Percentiles rank a stretch among this genome's conserved stretches.
Conservation (phyloP, 352 stramenopile species). For the Phytophthora fragariae region DNA sequence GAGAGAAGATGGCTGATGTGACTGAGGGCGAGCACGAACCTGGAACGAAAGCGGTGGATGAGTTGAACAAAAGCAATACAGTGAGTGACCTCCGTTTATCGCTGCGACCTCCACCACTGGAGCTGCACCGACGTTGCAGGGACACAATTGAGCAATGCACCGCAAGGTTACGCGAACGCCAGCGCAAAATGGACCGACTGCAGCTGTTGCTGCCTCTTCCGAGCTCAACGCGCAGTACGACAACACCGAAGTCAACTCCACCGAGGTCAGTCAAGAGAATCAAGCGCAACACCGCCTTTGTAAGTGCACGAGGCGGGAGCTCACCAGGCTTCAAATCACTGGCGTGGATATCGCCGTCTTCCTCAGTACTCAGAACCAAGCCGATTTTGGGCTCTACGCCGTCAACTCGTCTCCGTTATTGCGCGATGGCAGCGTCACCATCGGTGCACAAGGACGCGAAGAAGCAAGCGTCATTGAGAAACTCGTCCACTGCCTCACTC, state of each 20-base stretch:
- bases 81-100: neutral
- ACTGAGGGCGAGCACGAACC: neutral
- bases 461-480: neutral
- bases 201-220: slow-evolving; percentile 12
- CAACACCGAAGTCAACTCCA: slow-evolving; percentile 13
- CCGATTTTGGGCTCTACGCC: neutral
- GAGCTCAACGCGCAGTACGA: neutral
- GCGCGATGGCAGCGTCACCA: neutral
- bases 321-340: neutral
- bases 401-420: neutral
- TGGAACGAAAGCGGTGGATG: neutral
- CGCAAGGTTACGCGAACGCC: slow-evolving; percentile 20
- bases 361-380: neutral
- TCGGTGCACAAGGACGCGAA: neutral
- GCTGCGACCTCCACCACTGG: slow-evolving; percentile 9
- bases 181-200: slow-evolving; percentile 36
- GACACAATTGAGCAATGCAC: slow-evolving; percentile 28
- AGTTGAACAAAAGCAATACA: neutral
- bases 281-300: slow-evolving; percentile 1
- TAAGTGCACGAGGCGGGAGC: neutral
- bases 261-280: slow-evolving; percentile 22
- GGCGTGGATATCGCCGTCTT: neutral
- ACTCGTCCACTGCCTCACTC: neutral
- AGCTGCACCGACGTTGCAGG: slow-evolving; percentile 28
- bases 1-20: neutral